Base-by-base conservation (phyloP, 2,329 filamentous ascomycete genomes). In the Fusarium keratoplasticum region DNA sequence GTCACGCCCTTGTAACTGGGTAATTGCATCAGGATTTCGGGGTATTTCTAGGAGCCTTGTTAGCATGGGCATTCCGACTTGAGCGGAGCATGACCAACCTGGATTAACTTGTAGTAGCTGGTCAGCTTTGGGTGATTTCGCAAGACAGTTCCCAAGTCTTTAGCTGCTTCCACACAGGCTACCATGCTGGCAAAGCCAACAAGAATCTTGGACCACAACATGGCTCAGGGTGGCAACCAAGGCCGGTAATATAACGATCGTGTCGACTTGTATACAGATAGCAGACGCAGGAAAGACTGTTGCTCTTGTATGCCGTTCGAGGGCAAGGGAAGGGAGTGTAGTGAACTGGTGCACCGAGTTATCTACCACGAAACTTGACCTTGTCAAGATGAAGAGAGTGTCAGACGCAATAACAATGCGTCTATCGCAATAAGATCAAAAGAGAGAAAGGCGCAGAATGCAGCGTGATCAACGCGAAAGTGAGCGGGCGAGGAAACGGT, bases 1-100 rank as follows among this genome's bases (percentile, higher is more conserved):
- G 86, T 87, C 36, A 87, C 82, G 57, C 86, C 86, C 20, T 81
- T 73, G 36, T 82, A 81, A 67, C 78, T 85, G 8, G 85, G 85
- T 11, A 87, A 73, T 64, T 86, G 81, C 6, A 86, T 77, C 3
- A 87, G 73, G 36, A 87, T 80, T 20, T 86, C 81, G 4, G 86
- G 85, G 62, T 86, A 86, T 83, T 86, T 84, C 85, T 87, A 36
- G 9, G 7, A n/a, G 22, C 7, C 4, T 11, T 27, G 20, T 73
- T 22, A 66, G 16, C 22, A 20, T 35, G 10, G 18, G 5, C 4
- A 35, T 59, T 31, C 6, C 29, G 20, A 52, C 13, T n/a, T 20
- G 14, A 25, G 16, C 10, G 4, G 6, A 0, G 8, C 10, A 20
- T 25, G 75, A 33, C 76, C 6, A 14, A 85, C 85, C 80, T 85